These are phyloP conservation scores for Monosporozyma yasuniensis DNA, from an alignment of 805 yeast species.

Conservation along the genomic window DNA sequence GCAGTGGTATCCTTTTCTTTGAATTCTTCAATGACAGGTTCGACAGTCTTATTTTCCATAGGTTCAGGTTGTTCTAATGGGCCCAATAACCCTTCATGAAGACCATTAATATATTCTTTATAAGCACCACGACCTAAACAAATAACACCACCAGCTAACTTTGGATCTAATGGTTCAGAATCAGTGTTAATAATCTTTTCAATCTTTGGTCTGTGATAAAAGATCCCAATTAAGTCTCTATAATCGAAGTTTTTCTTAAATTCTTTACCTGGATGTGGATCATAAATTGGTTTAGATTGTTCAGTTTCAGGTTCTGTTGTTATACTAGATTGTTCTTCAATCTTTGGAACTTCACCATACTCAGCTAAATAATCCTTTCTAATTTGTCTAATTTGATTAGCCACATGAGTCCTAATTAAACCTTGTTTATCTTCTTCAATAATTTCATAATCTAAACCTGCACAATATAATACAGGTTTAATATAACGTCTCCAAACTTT, in stretches of 20 bases:
- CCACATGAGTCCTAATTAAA: slow-evolving; percentile 70
- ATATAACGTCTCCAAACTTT: slow-evolving; percentile 67
- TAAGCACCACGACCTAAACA: slow-evolving; percentile 94
- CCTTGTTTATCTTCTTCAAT: slow-evolving; percentile 80
- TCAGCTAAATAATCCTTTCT: slow-evolving; percentile 36
- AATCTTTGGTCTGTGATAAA: slow-evolving; percentile 30
- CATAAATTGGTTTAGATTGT: slow-evolving; percentile 10
- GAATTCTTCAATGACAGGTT: slow-evolving; percentile 1
- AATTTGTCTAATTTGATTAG: slow-evolving; percentile 66
- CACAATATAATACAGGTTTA: slow-evolving; percentile 78
- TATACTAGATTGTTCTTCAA: slow-evolving; percentile 15
- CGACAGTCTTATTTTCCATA: not conserved
- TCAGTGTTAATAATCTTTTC: slow-evolving; percentile 35
- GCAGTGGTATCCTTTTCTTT: slow-evolving; percentile 7
- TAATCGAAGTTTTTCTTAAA: slow-evolving; percentile 29
- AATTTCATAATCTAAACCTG: slow-evolving; percentile 77
- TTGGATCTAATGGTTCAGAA: slow-evolving; percentile 36
- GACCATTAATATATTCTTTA: slow-evolving; percentile 82
- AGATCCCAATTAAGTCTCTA: slow-evolving; percentile 51
- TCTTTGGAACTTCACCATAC: slow-evolving; percentile 8
- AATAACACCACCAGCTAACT: slow-evolving; percentile 70
- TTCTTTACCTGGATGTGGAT: slow-evolving; percentile 10
- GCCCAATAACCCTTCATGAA: slow-evolving; percentile 92
- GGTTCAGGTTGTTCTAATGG: slow-evolving; percentile 56
- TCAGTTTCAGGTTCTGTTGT: slow-evolving; percentile 9